Evolutionary conservation across 352 stramenopile genomes (phyloP).

Genomic region (Globisporangium spinosum): DNA sequence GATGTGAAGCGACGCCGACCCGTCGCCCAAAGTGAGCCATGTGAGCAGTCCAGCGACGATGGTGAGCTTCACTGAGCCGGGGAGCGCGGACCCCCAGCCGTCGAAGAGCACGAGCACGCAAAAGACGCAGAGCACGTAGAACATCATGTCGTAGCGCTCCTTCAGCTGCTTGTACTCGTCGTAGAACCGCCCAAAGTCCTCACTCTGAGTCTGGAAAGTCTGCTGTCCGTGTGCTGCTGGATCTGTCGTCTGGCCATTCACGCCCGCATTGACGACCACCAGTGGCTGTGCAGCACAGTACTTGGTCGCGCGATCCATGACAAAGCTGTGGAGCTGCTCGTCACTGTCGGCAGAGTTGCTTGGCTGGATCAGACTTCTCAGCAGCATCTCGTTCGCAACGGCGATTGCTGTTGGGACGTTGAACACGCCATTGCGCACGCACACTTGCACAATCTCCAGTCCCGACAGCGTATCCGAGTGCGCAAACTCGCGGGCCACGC

Average conservation of each 20-base stretch:
- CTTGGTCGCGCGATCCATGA: conserved; percentile 2
- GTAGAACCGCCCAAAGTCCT: conserved; percentile 28
- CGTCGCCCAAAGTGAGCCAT: conserved; percentile 35
- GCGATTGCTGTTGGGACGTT: conserved; percentile 38
- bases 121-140: conserved; percentile 34
- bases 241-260: neutral
- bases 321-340: conserved; percentile 14
- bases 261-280: neutral
- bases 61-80: conserved; percentile 32
- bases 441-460: conserved; percentile 34
- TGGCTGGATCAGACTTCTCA: conserved; percentile 27
- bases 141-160: conserved; percentile 25
- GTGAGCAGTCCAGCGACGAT: conserved; percentile 32
- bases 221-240: conserved; percentile 9
- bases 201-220: conserved; percentile 10
- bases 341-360: neutral
- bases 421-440: conserved; percentile 37
- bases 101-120: conserved; percentile 39
- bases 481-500: conserved; percentile 10
- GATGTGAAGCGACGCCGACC: conserved; percentile 39
- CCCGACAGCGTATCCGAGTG: conserved; percentile 24
- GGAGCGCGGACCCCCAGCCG: conserved; percentile 26
- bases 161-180: conserved; percentile 25
- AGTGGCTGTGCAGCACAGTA: conserved; percentile 8
- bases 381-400: conserved; percentile 32